Conservation (phyloP, 2,329 filamentous ascomycete species). For the Aspergillus luchuensis region DNA sequence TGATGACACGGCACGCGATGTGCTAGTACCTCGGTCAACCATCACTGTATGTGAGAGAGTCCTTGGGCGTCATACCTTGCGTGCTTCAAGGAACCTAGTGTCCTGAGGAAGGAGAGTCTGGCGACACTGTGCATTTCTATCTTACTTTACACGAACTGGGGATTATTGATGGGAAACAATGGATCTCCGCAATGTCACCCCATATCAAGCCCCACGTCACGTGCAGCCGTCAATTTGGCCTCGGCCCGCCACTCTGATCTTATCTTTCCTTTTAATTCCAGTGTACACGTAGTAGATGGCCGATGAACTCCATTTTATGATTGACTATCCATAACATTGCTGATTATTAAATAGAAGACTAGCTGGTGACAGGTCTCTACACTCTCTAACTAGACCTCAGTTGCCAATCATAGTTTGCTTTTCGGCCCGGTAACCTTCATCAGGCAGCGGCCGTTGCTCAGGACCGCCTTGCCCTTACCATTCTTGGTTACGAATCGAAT, state of each 20-base stretch:
- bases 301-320: not conserved
- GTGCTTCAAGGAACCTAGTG: slow-evolving; percentile 11
- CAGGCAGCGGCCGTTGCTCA: slow-evolving; percentile 83
- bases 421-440: slow-evolving; percentile 65
- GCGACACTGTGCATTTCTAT: slow-evolving; percentile 9
- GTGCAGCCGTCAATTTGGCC: not conserved
- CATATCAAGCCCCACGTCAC: not conserved
- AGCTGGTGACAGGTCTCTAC: not conserved
- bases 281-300: not conserved
- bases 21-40: slow-evolving; percentile 15
- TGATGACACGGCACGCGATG: slow-evolving; percentile 4
- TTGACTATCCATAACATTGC: no score
- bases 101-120: slow-evolving; percentile 9
- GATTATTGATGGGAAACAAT: not conserved
- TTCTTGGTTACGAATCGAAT: slow-evolving; percentile 77
- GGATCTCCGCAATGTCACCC: not conserved
- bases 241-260: not conserved
- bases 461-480: slow-evolving; percentile 76
- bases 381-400: not conserved
- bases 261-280: not conserved
- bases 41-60: not conserved
- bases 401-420: slow-evolving; percentile 62
- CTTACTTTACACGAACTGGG: not conserved
- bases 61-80: slow-evolving; percentile 5
- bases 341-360: no score